Base-by-base conservation (phyloP, 2,329 filamentous ascomycete genomes). In the Phaeoacremonium minimum region DNA sequence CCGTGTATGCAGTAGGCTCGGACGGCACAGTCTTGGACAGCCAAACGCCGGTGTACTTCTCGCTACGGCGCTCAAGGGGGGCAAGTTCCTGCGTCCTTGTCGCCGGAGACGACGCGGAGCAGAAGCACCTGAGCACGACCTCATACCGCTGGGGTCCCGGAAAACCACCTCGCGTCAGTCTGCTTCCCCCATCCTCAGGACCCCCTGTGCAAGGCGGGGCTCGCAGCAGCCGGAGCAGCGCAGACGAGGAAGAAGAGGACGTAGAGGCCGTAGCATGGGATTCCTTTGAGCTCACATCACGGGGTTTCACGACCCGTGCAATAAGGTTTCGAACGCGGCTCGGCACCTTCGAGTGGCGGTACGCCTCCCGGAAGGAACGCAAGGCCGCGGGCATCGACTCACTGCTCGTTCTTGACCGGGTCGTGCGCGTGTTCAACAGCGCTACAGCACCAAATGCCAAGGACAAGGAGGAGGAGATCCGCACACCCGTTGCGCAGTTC, bases 121-220 rank as follows among this genome's bases (percentile, higher is more conserved):
- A 35, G 28, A 38, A 48, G 11, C 54, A 66, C 5, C 47, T 77
- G n/a, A 69, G 65, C 43, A 61, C 53, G 1, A 81, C 77, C 1
- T 67, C 63, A 4, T 81, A 81, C 55, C 70, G 67, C 44, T 79
- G 72, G 47, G 77, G 77, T 0, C 75, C 75, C 2, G 64, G 63
- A 28, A 63, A 65, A 3, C 64, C 71, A 6, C 77, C 77, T 4
- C 53, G 64, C 30, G 55, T 83, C 16, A 47, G 50, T 4, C 42
- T 64, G n/a, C 44, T 50, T 26, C 15, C 37, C 15, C 44, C 39
- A 32, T 11, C 19, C 15, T 28, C 13, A 9, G n/a, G n/a, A 2
- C 9, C 22, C 22, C 22, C 22, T n/a, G 22, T 26, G 9, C 22
- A 9, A n/a, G 22, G 22, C 9, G n/a, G 22, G 9, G 22, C 9